These are phyloP conservation scores for Trichophyton schoenleinii DNA, from an alignment of 2,329 filamentous ascomycete species.

Conservation along the genomic window DNA sequence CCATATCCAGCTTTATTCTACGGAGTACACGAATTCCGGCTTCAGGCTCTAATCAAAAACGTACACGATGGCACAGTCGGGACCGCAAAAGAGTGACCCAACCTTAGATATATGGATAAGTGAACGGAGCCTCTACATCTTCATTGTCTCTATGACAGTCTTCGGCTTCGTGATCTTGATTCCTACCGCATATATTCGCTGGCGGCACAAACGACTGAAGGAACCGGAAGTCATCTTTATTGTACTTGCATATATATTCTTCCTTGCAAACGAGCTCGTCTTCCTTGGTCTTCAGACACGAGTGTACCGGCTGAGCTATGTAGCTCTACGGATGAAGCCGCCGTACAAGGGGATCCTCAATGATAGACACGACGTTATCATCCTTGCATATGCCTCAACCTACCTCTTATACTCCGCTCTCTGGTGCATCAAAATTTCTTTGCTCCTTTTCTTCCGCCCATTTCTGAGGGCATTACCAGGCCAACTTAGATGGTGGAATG, in stretches of 20 bases:
- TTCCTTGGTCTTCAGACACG: constrained; percentile 1
- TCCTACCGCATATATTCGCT: constrained; percentile 8
- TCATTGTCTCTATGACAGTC: constrained; percentile 6
- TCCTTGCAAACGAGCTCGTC: constrained; percentile 6
- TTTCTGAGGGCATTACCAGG: constrained; percentile 9
- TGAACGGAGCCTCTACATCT: constrained; percentile 6
- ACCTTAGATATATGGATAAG: constrained; percentile 4
- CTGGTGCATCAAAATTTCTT: constrained; percentile 10
- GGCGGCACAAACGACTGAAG: constrained; percentile 4
- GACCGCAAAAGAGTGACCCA: background rate
- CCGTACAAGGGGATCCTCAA: background rate
- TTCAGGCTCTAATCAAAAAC: background rate
- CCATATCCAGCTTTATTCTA: background rate
- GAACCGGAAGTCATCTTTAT: constrained; percentile 7
- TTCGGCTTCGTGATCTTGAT: constrained; percentile 5
- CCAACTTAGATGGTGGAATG: constrained; percentile 3
- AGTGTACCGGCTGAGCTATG: constrained; percentile 7
- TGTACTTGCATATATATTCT: constrained; percentile 4
- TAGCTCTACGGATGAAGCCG: background rate
- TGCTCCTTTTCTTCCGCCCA: constrained; percentile 10
- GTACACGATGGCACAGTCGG: background rate
- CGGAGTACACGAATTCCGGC: background rate
- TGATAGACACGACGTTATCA: constrained; percentile 3
- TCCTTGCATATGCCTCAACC: constrained; percentile 2
- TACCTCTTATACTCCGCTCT: constrained; percentile 3